Base-by-base conservation (phyloP, 176 grass and related monocot genomes). In the Chloris gayana region DNA sequence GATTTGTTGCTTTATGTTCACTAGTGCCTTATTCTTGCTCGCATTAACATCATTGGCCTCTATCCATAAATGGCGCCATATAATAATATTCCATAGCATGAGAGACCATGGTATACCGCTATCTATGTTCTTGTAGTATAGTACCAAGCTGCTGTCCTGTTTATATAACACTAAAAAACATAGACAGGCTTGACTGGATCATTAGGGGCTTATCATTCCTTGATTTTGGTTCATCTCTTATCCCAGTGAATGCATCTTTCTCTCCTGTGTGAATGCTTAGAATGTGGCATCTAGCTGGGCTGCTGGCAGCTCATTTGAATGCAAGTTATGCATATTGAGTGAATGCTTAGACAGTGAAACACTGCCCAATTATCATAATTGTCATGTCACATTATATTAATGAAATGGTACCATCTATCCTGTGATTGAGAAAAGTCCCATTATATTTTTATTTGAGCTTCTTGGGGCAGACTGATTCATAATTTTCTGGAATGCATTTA, bases 221-320 rank as follows among this genome's bases (percentile, higher is more conserved):
- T 83, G 58, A 18, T 84, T 79, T 83, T 83, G 58, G n/a, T 84
- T 79, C 67, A 59, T 74, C 37, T 49, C 66, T 70, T 68, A 79
- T 78, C 71, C 46, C 61, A 66, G 24, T 30, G 37, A 64, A 64
- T 5, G 60, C 14, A 61, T 79, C 30, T 78, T 78, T n/a, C n/a
- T n/a, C n/a, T n/a, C n/a, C n/a, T n/a, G n/a, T n/a, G n/a, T n/a
- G n/a, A n/a, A n/a, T n/a, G n/a, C n/a, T n/a, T n/a, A n/a, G n/a
- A n/a, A 54, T 76, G 45, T 41, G 77, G 27, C 12, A 24, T 57
- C 22, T 47, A 64, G 56, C 61, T 83, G 18, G 27, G 59, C 51
- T 87, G 73, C 64, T 84, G 54, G 26, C 44, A 75, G 41, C 69
- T 84, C 56, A 69, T 69, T 75, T 39, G 79, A 33, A 64, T 77